phyloP scores from a whole-genome alignment of 108 stramenopile genomes.

The Chaetoceros tenuissimus region DNA sequence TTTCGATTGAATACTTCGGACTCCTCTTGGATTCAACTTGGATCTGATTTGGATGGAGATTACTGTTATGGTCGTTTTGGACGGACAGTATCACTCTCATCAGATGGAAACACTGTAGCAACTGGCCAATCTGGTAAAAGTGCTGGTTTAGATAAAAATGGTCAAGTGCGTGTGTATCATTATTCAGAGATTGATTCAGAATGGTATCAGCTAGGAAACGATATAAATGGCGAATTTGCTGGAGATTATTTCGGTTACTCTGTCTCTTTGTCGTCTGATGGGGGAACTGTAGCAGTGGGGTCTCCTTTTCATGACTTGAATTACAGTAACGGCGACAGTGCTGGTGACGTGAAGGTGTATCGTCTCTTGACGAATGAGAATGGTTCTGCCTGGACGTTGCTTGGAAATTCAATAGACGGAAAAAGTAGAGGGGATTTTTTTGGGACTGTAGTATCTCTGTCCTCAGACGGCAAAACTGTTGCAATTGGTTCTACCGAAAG shows the following conservation, averaged over 20 bases:
- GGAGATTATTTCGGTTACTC: slow-evolving; percentile 5
- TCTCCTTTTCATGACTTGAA: not conserved
- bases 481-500: too few species aligned
- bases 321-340: not conserved
- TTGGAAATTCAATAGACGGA: slow-evolving; percentile 11
- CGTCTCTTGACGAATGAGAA: not conserved
- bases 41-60: slow-evolving; percentile 14
- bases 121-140: slow-evolving; percentile 3
- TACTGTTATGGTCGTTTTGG: slow-evolving; percentile 6
- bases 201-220: slow-evolving; percentile 1
- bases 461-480: too few species aligned
- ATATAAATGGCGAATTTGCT: slow-evolving; percentile 7
- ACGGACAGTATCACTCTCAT: slow-evolving; percentile 8
- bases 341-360: slow-evolving; percentile 7
- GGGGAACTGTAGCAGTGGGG: slow-evolving; percentile 8
- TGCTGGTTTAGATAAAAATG: not conserved
- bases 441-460: slow-evolving; percentile 8
- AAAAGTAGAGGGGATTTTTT: slow-evolving; percentile 9
- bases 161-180: slow-evolving; percentile 6
- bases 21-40: slow-evolving; percentile 5
- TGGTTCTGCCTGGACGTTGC: slow-evolving; percentile 8
- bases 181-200: not conserved
- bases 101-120: slow-evolving; percentile 6
- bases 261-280: slow-evolving; percentile 12
- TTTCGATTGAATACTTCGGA: not conserved